Evolutionary conservation across 768 basidiomycete genomes (phyloP), one percentile per base, ranked within the genome.

Genomic region (Leccinum boreale): DNA sequence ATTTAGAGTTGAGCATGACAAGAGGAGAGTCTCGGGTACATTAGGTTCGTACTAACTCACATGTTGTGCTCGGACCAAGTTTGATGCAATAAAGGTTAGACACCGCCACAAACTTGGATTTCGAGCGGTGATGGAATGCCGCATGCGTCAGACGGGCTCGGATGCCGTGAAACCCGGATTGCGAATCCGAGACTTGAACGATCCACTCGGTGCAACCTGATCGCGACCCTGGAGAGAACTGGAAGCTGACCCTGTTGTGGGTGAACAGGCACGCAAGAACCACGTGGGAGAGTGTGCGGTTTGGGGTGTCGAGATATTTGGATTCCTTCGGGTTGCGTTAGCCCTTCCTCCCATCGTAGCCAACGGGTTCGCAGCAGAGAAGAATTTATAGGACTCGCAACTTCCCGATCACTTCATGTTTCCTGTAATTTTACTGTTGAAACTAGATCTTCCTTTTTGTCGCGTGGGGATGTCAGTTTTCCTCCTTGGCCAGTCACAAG

Each of bases 211-310:
- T 52, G 54, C 53, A 61, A 69, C 58, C 58, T 53, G 62, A 60
- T 19, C 57, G 29, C 50, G 54, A 61, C 31, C 66, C 63, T 55
- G 55, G 31, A 14, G 33, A 46, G 36, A 44, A 63, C 55, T 58
- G 53, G 61, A 42, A 23, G 42, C 26, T 36, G 54, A 60, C 55
- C 58, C 52, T 53, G 42, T 44, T 44, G 62, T 31, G 53, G 45
- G 68, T 68, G 71, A 47, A 58, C 64, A 70, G 62, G 53, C 46
- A 58, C 29, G 51, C 53, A 45, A 57, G 51, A 59, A 61, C 60
- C 62, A 72, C 62, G 69, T 60, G 71, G 48, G 69, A 69, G 58
- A 44, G 42, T 52, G 53, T 55, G 50, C 50, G 44, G 31, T 52
- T 28, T 50, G 47, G 58, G 59, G 52, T 68, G 62, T 68, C 52